Evolutionary conservation across 192 early-diverging fungal species (phyloP).

Genomic region (Backusella morwellensis): DNA sequence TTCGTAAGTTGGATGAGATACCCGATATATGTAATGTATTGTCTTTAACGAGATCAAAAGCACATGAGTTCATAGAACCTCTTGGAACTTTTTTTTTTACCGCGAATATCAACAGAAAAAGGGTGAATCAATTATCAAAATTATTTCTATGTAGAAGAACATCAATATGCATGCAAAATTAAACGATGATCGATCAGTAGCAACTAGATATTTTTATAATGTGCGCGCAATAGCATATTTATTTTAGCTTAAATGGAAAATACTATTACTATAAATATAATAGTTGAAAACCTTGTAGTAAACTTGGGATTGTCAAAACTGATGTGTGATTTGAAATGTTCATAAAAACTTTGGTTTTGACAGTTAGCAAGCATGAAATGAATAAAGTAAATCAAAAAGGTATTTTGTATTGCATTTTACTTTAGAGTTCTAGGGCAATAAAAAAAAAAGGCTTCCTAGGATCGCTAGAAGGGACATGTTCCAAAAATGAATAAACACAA

Average conservation of each 20-base stretch:
- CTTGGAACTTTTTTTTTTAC: neutral
- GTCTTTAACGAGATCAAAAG: neutral
- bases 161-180: neutral
- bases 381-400: too few species aligned
- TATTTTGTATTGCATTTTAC: too few species aligned
- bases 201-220: neutral
- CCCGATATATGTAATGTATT: neutral
- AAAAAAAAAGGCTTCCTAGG: too few species aligned
- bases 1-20: neutral
- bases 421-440: too few species aligned
- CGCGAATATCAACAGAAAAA: neutral
- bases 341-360: too few species aligned
- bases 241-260: neutral
- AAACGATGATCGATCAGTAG: neutral
- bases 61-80: neutral
- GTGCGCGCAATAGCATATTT: neutral
- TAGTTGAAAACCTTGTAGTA: neutral
- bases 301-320: too few species aligned
- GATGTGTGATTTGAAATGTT: too few species aligned
- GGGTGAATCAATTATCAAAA: neutral
- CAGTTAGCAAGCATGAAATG: too few species aligned
- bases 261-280: neutral
- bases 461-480: too few species aligned
- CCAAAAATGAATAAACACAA: too few species aligned
- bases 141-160: neutral